Percentiles rank a stretch among this genome's conserved stretches.
phyloP scores from a whole-genome alignment of 1,284 basidiomycete genomes.

The Malassezia japonica region DNA sequence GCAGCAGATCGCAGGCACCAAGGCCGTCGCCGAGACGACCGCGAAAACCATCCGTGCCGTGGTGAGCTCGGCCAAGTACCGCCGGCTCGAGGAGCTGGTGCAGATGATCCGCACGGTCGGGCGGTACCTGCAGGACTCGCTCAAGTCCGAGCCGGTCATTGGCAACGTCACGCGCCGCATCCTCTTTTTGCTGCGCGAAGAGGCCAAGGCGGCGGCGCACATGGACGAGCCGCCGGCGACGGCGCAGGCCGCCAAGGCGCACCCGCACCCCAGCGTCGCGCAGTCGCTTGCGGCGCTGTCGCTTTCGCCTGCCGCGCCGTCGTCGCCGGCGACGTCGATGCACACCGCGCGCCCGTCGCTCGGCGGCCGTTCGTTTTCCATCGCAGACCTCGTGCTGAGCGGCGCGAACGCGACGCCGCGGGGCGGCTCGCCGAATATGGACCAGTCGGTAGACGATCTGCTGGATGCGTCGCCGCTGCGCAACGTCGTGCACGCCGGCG shows the following conservation, averaged over 20 bases:
- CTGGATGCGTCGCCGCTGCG: background rate
- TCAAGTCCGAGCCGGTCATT: constrained; percentile 77
- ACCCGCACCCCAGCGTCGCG: constrained; percentile 16
- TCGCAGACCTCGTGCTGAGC: constrained; percentile 33
- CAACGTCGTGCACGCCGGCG: background rate
- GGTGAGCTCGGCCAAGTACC: constrained; percentile 73
- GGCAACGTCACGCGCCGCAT: constrained; percentile 87
- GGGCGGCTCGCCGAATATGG: no score
- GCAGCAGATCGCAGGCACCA: constrained; percentile 24
- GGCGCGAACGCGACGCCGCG: background rate
- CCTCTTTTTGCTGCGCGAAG: constrained; percentile 83
- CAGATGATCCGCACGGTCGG: constrained; percentile 72
- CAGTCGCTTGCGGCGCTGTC: constrained; percentile 24
- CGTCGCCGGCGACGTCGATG: constrained; percentile 17
- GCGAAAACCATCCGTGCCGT: constrained; percentile 76
- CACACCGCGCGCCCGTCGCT: background rate
- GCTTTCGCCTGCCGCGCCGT: constrained; percentile 16
- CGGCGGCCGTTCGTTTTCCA: constrained; percentile 26
- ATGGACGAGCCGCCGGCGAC: background rate
- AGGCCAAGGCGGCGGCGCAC: constrained; percentile 50
- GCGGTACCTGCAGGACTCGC: constrained; percentile 68
- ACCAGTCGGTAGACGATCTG: background rate
- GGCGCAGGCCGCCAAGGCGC: background rate
- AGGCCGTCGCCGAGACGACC: constrained; percentile 70
- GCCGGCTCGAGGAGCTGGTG: constrained; percentile 75